Base-by-base conservation (phyloP, 1,284 basidiomycete species). In the Cutaneotrichosporon sp. region DNA sequence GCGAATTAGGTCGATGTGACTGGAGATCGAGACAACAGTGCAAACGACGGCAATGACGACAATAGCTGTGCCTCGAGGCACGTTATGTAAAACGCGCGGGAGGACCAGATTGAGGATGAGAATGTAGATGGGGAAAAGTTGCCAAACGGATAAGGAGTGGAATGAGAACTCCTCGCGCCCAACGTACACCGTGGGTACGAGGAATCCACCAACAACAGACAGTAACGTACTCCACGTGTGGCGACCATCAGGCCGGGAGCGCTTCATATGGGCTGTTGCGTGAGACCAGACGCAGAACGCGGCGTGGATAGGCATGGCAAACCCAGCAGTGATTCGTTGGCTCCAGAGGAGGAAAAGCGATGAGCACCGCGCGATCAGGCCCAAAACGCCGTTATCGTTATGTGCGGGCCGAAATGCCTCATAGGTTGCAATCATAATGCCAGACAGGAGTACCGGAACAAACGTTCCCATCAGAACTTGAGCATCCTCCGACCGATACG, bases 61-160 rank as follows among this genome's bases (percentile, higher is more conserved):
- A 12, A 50, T 46, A 9, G 49, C 45, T 12, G 43, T 14, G 4
- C 20, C 19, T 29, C 44, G 48, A 10, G 34, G 35, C 2, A 22
- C 22, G 5, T 41, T 24, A 25, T 24, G 33, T 8, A 58, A 39
- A 22, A 54, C 19, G 7, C 25, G 49, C 3, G 49, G 38, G n/a
- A 59, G 53, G 14, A 55, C 14, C 11, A 49, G 27, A 37, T 46
- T 45, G 16, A 54, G 37, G 9, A 33, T 43, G 38, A 49, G 33
- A 4, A 52, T 45, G 52, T 55, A 55, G 12, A 52, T 16, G 2
- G 57, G 57, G 57, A 59, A 59, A 3, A 50, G 50, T 32, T 59
- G 57, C 57, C 57, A 59, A 29, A 52, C 16, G 5, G 44, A 17
- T 20, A 59, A 43, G 4, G 52, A 38, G n/a, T 11, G 17, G 47